Conservation (phyloP, 2,329 filamentous ascomycete species). For the Diplocarpon mali region DNA sequence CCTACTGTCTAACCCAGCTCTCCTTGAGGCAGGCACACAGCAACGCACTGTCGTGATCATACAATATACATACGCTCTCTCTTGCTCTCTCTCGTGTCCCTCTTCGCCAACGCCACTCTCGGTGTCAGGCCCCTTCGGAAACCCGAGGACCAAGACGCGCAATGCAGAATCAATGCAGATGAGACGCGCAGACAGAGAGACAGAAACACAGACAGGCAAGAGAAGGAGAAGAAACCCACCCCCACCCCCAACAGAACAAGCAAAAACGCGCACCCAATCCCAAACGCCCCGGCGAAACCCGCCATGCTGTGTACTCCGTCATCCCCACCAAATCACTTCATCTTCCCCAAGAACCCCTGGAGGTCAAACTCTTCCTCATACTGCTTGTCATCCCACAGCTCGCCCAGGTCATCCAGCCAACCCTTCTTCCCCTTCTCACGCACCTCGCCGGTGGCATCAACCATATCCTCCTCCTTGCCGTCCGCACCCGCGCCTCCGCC, state of each 20-base stretch:
- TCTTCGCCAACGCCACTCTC: neutral
- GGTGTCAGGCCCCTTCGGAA: too few relatives aligned
- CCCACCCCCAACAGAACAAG: too few relatives aligned
- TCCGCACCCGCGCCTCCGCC: constrained; percentile 37
- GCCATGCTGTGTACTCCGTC: too few relatives aligned
- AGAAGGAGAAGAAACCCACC: too few relatives aligned
- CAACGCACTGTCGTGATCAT: neutral
- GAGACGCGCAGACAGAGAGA: too few relatives aligned
- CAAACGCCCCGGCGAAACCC: too few relatives aligned
- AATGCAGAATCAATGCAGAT: too few relatives aligned
- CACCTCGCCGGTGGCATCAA: constrained; percentile 87
- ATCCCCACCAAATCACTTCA: constrained; percentile 34
- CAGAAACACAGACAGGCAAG: too few relatives aligned
- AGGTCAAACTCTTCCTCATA: constrained; percentile 98
- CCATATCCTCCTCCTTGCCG: constrained; percentile 71
- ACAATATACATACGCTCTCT: neutral
- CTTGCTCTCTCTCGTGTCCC: neutral
- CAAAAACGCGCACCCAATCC: too few relatives aligned
- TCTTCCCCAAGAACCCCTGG: constrained; percentile 88
- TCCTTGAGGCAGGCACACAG: too few relatives aligned
- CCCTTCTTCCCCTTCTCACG: constrained; percentile 93
- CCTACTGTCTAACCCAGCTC: too few relatives aligned
- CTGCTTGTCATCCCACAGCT: constrained; percentile 94
- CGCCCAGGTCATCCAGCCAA: constrained; percentile 87
- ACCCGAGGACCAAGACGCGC: too few relatives aligned